Percentiles rank a stretch among this genome's conserved stretches.
phyloP scores from a whole-genome alignment of 257 asterid genomes.

The Solanum etuberosum region DNA sequence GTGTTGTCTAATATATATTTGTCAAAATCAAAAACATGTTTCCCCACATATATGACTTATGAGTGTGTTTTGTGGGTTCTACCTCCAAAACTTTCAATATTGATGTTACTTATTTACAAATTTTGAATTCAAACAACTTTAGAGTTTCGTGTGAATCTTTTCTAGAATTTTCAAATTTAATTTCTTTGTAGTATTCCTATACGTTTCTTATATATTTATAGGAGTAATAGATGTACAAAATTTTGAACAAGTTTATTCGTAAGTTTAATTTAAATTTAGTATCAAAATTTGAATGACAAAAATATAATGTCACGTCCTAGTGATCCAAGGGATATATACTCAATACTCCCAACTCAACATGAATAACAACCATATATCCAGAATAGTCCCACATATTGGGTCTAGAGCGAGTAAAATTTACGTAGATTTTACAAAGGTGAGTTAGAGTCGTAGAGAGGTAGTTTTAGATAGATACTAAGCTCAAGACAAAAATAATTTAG shows the following conservation, averaged over 20 bases:
- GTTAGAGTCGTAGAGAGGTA: background rate
- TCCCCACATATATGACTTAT: background rate
- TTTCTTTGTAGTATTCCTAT: background rate
- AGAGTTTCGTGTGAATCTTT: background rate
- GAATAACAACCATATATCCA: no score
- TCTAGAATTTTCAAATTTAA: background rate
- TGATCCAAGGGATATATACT: no score
- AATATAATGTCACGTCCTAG: no score
- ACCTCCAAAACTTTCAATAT: background rate
- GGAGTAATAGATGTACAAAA: background rate
- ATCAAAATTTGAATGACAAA: no score
- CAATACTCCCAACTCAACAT: no score
- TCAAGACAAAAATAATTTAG: background rate
- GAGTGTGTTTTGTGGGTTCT: background rate
- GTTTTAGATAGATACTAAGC: background rate
- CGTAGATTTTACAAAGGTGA: background rate
- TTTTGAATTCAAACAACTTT: background rate
- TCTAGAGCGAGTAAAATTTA: no score
- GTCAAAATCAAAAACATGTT: background rate
- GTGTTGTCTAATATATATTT: background rate
- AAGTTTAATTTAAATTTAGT: no score
- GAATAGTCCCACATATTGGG: no score
- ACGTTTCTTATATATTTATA: background rate
- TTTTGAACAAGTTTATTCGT: background rate
- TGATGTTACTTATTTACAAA: background rate